Evolutionary conservation across 306 rosid genomes (phyloP).

Genomic region (Leucaena leucocephala): DNA sequence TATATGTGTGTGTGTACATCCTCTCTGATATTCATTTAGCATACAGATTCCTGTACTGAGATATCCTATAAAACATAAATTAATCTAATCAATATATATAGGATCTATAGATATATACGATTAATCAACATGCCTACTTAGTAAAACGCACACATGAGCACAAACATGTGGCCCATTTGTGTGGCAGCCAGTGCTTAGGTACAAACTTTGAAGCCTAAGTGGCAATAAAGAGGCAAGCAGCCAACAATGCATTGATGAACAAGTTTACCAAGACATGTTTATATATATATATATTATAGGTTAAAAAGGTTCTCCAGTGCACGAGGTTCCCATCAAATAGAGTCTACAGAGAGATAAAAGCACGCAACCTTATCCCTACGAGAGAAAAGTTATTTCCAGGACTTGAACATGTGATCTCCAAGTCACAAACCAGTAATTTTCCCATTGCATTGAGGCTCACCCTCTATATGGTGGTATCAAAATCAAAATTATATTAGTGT

Average conservation of each 20-base stretch:
- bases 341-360: no score
- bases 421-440: no score
- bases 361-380: no score
- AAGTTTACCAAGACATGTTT: constrained; percentile 26
- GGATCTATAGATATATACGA: neutral
- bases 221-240: constrained; percentile 38
- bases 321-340: no score
- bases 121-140: neutral
- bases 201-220: constrained; percentile 35
- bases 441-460: no score
- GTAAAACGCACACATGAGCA: neutral
- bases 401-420: no score
- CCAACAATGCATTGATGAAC: constrained; percentile 34
- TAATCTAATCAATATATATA: neutral
- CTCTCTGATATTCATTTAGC: constrained; percentile 13
- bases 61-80: constrained; percentile 15
- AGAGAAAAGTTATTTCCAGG: no score
- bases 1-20: neutral
- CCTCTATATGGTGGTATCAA: neutral
- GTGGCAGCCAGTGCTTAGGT: constrained; percentile 37
- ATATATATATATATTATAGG: neutral
- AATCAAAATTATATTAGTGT: constrained; percentile 8
- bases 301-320: no score
- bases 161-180: constrained; percentile 53
- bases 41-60: constrained; percentile 37